Conservation (phyloP, 1,284 basidiomycete genomes). For the Austropuccinia psidii region DNA sequence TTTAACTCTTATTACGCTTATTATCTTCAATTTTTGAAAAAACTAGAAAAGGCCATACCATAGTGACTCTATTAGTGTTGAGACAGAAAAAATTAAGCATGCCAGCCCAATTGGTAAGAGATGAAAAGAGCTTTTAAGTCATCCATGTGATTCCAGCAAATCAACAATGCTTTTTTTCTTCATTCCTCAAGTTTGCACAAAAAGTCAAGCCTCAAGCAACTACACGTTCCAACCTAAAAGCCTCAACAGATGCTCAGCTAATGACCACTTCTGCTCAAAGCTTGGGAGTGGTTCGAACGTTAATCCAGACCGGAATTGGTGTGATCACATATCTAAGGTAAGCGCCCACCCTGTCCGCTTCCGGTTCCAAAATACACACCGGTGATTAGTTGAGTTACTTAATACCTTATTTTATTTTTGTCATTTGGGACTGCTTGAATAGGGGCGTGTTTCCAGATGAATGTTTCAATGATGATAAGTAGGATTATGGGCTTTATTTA, state of each 20-base stretch:
- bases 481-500: neutral
- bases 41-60: too few species aligned
- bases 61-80: too few species aligned
- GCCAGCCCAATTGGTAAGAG: too few species aligned
- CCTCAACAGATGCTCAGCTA: constrained; percentile 11
- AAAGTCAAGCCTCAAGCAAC: too few species aligned
- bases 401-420: neutral
- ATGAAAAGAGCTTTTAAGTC: too few species aligned
- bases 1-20: too few species aligned
- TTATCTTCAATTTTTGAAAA: too few species aligned
- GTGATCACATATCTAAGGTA: constrained; percentile 36
- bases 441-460: constrained; percentile 35
- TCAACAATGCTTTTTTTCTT: neutral
- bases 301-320: constrained; percentile 35
- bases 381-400: too few species aligned
- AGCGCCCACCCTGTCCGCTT: neutral
- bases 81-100: too few species aligned
- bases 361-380: too few species aligned
- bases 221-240: neutral
- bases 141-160: too few species aligned
- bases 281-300: constrained; percentile 17
- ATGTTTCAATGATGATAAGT: constrained; percentile 35
- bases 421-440: neutral
- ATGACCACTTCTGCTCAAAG: constrained; percentile 31
- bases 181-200: neutral